A percentile compares a stretch with the other conserved stretches of the same genome.
Evolutionary conservation across 345 rosid genomes (phyloP).

Genomic region (Citrus sinensis): DNA sequence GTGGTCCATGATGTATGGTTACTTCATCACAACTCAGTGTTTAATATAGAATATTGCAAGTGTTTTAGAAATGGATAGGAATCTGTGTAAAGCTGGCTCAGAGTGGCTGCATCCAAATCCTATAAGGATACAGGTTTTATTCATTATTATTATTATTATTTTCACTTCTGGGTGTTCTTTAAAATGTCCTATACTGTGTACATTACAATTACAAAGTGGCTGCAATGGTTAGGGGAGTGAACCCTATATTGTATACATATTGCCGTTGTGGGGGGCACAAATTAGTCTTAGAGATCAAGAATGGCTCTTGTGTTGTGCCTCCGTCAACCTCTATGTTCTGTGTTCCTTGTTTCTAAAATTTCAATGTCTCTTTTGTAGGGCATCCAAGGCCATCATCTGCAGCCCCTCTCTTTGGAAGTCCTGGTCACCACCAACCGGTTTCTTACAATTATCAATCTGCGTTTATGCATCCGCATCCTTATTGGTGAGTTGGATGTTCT

Average conservation of each 20-base stretch:
- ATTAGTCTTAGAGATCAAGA: not conserved
- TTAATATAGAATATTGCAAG: not conserved
- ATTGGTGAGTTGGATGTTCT: conserved; percentile 22
- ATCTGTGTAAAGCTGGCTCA: not conserved
- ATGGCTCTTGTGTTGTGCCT: not conserved
- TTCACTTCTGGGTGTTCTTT: not conserved
- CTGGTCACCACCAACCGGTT: conserved; percentile 16
- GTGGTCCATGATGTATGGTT: not conserved
- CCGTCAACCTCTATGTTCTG: not conserved
- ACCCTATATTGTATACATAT: not conserved
- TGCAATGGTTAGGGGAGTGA: not conserved
- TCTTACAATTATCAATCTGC: conserved; percentile 30
- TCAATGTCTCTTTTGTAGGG: conserved; percentile 9
- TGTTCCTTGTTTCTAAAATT: not conserved
- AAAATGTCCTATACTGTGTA: too few species aligned
- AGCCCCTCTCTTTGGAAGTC: conserved; percentile 4
- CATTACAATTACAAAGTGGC: not conserved
- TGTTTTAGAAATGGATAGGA: not conserved
- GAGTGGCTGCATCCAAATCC: not conserved
- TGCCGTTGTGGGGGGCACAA: too few species aligned
- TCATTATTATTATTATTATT: too few species aligned
- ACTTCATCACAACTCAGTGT: not conserved
- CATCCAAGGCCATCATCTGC: conserved; percentile 22
- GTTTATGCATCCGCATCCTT: conserved; percentile 22
- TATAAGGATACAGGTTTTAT: not conserved